Conservation (phyloP, 352 stramenopile species). For the Bremia lactucae region DNA sequence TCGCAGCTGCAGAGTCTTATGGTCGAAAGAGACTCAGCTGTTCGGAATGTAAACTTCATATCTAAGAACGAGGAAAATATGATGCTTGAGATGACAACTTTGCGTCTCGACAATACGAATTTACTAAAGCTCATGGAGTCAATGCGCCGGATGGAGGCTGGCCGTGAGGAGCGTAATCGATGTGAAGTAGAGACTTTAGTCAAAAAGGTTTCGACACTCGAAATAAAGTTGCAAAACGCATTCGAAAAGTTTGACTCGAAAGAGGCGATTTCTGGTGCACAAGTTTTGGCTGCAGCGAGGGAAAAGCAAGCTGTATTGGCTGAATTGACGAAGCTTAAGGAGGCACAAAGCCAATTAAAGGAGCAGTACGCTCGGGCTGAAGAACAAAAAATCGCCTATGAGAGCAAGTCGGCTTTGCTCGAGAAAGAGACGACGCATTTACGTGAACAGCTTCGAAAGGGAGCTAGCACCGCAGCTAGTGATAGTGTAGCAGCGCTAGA, state of each 20-base stretch:
- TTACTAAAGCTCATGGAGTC: conserved; percentile 73
- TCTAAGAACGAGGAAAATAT: conserved; percentile 56
- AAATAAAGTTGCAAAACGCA: conserved; percentile 46
- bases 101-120: conserved; percentile 70
- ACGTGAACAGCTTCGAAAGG: conserved; percentile 54
- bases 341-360: conserved; percentile 21
- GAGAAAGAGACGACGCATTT: conserved; percentile 51
- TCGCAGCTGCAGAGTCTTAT: conserved; percentile 29
- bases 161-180: conserved; percentile 44
- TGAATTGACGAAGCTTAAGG: conserved; percentile 33
- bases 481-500: conserved; percentile 56
- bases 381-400: conserved; percentile 34
- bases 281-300: conserved; percentile 36
- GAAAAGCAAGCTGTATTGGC: conserved; percentile 43
- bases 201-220: conserved; percentile 35
- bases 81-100: conserved; percentile 39
- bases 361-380: conserved; percentile 41
- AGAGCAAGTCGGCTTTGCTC: conserved; percentile 32
- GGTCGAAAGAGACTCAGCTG: conserved; percentile 41
- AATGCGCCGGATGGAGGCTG: conserved; percentile 51
- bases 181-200: conserved; percentile 33
- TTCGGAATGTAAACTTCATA: conserved; percentile 34
- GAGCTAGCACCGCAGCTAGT: conserved; percentile 37
- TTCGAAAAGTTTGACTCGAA: conserved; percentile 58
- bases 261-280: conserved; percentile 33